A percentile compares a stretch with the other conserved stretches of the same genome.
Evolutionary conservation across 371 early-diverging fungal genomes (phyloP).

Genomic region (Rhizopus stolonifer): DNA sequence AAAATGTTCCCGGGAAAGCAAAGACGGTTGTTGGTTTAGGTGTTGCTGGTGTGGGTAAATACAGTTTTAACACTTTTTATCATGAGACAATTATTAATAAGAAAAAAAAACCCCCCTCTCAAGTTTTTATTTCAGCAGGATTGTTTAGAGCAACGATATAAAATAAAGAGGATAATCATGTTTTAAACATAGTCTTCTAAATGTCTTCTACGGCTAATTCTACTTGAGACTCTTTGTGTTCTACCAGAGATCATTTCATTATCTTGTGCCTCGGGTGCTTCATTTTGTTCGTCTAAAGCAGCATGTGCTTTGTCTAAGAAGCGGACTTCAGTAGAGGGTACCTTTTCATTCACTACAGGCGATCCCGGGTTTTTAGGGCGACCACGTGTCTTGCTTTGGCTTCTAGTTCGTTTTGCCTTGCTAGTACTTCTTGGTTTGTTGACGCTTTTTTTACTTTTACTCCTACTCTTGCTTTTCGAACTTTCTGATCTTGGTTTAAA

Average conservation of each 20-base stretch:
- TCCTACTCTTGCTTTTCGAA: neutral
- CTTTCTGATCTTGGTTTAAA: neutral
- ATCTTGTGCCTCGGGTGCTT: neutral
- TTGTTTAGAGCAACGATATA: slow-evolving; percentile 40
- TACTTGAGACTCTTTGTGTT: slow-evolving; percentile 17
- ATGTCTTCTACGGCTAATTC: slow-evolving; percentile 4
- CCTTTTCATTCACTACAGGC: neutral
- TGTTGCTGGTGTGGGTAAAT: slow-evolving; percentile 42
- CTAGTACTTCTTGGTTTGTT: slow-evolving; percentile 9
- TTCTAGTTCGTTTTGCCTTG: slow-evolving; percentile 5
- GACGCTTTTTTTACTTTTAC: slow-evolving; percentile 1
- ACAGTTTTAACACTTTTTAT: neutral
- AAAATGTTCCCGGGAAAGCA: slow-evolving; percentile 35
- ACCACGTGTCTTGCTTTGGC: slow-evolving; percentile 2
- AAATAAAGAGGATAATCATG: neutral
- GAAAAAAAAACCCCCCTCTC: neutral
- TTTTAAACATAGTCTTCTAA: neutral
- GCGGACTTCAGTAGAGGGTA: neutral
- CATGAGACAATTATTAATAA: neutral
- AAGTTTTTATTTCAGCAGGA: slow-evolving; percentile 48
- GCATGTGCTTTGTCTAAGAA: neutral
- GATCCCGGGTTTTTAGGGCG: too few species aligned
- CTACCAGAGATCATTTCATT: neutral
- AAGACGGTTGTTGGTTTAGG: slow-evolving; percentile 44
- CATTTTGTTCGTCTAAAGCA: neutral